Conservation (phyloP, 2,329 filamentous ascomycete genomes). For the Claviceps humidiphila region DNA sequence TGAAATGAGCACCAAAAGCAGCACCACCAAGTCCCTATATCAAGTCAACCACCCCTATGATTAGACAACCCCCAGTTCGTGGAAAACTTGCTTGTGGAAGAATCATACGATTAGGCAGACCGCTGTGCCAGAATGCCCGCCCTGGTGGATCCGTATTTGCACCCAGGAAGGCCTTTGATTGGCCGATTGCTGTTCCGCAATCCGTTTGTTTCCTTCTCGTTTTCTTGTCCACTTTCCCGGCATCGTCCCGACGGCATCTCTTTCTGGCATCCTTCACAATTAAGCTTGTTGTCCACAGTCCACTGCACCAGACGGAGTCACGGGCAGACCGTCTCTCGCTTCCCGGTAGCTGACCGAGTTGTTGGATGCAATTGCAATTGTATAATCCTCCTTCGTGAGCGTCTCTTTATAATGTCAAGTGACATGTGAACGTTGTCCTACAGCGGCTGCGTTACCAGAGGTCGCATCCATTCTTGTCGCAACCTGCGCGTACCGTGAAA, state of each 20-base stretch:
- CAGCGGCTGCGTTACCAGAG: too few species aligned
- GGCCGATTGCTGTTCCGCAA: background rate
- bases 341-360: too few species aligned
- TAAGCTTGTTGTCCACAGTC: background rate
- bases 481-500: background rate
- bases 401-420: too few species aligned
- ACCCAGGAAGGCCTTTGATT: background rate
- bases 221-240: background rate
- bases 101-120: conserved; percentile 8
- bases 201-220: background rate
- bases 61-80: conserved; percentile 4
- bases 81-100: conserved; percentile 5
- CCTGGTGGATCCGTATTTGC: conserved; percentile 1
- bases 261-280: background rate
- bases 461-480: too few species aligned
- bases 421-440: too few species aligned
- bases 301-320: background rate
- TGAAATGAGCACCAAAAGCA: background rate
- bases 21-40: background rate
- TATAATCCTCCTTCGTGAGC: too few species aligned
- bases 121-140: conserved; percentile 1
- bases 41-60: background rate
- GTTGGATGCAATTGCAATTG: too few species aligned
- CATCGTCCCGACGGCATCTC: background rate
- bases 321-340: too few species aligned